Evolutionary conservation across 2,329 filamentous ascomycete genomes (phyloP), one percentile per base, ranked within the genome.

Genomic region (Arthrobotrys sinensis): DNA sequence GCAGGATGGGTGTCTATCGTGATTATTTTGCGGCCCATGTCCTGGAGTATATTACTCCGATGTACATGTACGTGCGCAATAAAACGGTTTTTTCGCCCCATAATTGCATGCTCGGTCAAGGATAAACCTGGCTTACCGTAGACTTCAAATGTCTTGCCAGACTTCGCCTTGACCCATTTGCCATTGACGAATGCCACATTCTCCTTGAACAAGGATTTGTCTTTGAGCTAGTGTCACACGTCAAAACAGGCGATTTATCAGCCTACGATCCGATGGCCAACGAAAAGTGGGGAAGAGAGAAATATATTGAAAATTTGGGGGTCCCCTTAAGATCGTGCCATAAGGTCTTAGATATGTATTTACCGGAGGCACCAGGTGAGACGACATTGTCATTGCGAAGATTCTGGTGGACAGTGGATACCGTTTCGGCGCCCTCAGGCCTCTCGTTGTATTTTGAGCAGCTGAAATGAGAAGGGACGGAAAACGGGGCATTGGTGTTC

Each of bases 81-180:
- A 63, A 72, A 78, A 72, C 67, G 75, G 67, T 62, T 71, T 70
- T 66, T 52, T 68, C 32, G 52, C 60, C 63, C 66, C 66, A 77
- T 60, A 65, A 45, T 60, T 53, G 72, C 65, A 50, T 57, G 5
- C 12, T 12, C 10, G 14, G 57, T 62, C 63, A 77, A 57, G 64
- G 64, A 71, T 73, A 28, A 66, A 81, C 55, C 63, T 34, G 11
- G 75, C 72, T 80, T 85, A 91, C 90, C 91, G 80, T 89, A 88
- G 77, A 97, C 93, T 84, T 96, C 91, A 84, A 98, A 99, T 53
- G 93, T 97, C 88, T 96, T 91, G 83, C 93, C 93, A 0, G 93
- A 97, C 83, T 90, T 89, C 81, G 95, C 93, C 81, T 89, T 88
- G 79, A 96, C 89, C 93, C 94, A 99, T 88, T 97, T 89, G 82